Evolutionary conservation across 129 eudicot species (phyloP), one percentile per base, ranked within the genome.

Genomic region (Lactuca saligna): DNA sequence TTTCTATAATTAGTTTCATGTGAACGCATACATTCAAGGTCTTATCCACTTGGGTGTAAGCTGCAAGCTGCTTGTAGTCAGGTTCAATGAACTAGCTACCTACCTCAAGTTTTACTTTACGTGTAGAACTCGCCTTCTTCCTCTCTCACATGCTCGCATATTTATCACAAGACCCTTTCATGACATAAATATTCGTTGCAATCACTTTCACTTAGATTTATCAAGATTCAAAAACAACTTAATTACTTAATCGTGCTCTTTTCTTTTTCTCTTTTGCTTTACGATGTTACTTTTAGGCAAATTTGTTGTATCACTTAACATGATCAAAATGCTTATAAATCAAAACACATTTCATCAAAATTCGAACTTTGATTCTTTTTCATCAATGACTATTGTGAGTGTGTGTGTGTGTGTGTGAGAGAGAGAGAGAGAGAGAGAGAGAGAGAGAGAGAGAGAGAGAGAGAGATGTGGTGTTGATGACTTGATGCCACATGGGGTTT

Each of bases 401-500:
- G 10, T 9, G 10, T 9, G 4, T 25, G 29, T 25, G 29, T 25
- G 29, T 25, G 29, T 25, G 29, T 0, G 29, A 25, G 29, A 25
- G 29, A 25, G 29, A 25, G 29, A 25, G 29, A 25, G 29, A 25
- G 29, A 25, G 29, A 25, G 29, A 20, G 29, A 25, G 29, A 25
- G 29, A 25, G 29, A 25, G 29, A 25, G 29, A 25, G 29, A 25
- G 29, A 25, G 29, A 25, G 29, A 25, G 15, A 46, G 51, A 61
- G 65, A 9, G 10, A 41, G 70, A 60, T 62, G 34, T 66, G 59
- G 79, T 69, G 55, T 51, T 51, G 75, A 74, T 59, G 69, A 54
- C 80, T 51, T 61, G 75, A 74, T 59, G 69, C 63, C 80, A 76
- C 75, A 61, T 76, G 80, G 75, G 75, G 25, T 39, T 76, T 42